phyloP scores from a whole-genome alignment of 768 basidiomycete species.

The Pholiota conissans region DNA sequence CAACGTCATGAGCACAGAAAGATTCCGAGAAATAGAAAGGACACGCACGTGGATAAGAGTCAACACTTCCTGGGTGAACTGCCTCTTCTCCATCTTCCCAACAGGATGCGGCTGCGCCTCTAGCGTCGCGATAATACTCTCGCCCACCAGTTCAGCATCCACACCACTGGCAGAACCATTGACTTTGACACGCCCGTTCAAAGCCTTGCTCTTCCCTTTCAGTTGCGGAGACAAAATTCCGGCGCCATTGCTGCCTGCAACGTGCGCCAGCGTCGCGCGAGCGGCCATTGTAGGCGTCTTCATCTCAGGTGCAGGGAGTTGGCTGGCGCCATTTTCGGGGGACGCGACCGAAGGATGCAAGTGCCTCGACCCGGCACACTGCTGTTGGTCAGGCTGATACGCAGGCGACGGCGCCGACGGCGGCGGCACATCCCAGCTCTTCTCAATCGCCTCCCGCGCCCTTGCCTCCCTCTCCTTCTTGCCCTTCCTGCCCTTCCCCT shows the following conservation, averaged over 20 bases:
- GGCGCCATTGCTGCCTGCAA: constrained; percentile 11
- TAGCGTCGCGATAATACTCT: constrained; percentile 28
- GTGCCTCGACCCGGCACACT: background rate
- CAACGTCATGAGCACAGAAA: constrained; percentile 5
- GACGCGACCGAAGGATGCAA: constrained; percentile 21
- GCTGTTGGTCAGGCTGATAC: background rate
- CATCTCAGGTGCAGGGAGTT: constrained; percentile 19
- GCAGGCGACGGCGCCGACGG: constrained; percentile 16
- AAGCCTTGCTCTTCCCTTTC: constrained; percentile 19
- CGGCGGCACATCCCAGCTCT: constrained; percentile 57
- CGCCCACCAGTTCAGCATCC: constrained; percentile 27
- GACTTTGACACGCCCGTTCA: constrained; percentile 23
- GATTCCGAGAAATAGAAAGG: background rate
- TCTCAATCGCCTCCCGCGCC: constrained; percentile 54
- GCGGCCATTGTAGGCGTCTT: constrained; percentile 30
- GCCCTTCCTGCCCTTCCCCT: constrained; percentile 26
- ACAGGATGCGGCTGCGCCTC: constrained; percentile 20
- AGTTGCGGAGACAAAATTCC: constrained; percentile 2
- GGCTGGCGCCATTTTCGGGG: constrained; percentile 8
- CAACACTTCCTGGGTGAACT: constrained; percentile 60
- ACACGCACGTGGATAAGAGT: constrained; percentile 59
- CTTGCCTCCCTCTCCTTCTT: constrained; percentile 41
- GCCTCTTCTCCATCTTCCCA: constrained; percentile 45
- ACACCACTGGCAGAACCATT: constrained; percentile 22
- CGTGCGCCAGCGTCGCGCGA: constrained; percentile 15